Percentiles rank a stretch among this genome's conserved stretches.
Conservation (phyloP, 176 grass and related monocot genomes). For the Microstegium vimineum region DNA sequence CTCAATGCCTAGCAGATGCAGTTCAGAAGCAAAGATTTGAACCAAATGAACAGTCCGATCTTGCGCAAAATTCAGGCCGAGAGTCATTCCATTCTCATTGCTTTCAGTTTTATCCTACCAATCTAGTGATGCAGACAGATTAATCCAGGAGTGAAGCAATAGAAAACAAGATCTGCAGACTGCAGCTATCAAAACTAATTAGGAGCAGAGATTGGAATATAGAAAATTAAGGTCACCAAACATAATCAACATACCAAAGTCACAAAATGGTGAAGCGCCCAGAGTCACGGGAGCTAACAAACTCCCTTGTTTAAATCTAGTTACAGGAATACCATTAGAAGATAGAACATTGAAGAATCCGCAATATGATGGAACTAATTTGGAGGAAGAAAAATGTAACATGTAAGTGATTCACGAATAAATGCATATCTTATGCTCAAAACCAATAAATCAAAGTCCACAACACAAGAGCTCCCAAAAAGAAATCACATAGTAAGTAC, state of each 20-base stretch:
- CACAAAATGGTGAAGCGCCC: slow-evolving; percentile 3
- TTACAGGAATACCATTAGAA: not conserved
- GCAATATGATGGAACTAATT: not conserved
- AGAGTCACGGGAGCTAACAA: slow-evolving; percentile 19
- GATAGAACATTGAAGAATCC: not conserved
- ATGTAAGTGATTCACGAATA: not conserved
- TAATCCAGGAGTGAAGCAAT: slow-evolving; percentile 5
- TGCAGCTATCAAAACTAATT: slow-evolving; percentile 6
- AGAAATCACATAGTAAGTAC: slow-evolving; percentile 1
- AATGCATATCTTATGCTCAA: not conserved
- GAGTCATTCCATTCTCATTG: not conserved
- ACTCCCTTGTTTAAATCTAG: slow-evolving; percentile 20
- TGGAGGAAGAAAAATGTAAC: not conserved
- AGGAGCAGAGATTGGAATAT: slow-evolving; percentile 10
- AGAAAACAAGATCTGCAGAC: slow-evolving; percentile 13
- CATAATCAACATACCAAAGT: not conserved
- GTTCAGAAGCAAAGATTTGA: not conserved
- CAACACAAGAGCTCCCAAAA: not conserved
- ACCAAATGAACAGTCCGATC: not conserved
- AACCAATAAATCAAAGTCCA: slow-evolving; percentile 1
- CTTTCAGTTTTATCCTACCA: not conserved
- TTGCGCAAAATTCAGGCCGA: not conserved
- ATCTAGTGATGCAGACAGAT: slow-evolving; percentile 22
- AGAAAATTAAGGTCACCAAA: slow-evolving; percentile 32
- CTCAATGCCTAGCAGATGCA: slow-evolving; percentile 13